Base-by-base conservation (phyloP, 2,329 filamentous ascomycete genomes). In the Bipolaris sorokiniana region DNA sequence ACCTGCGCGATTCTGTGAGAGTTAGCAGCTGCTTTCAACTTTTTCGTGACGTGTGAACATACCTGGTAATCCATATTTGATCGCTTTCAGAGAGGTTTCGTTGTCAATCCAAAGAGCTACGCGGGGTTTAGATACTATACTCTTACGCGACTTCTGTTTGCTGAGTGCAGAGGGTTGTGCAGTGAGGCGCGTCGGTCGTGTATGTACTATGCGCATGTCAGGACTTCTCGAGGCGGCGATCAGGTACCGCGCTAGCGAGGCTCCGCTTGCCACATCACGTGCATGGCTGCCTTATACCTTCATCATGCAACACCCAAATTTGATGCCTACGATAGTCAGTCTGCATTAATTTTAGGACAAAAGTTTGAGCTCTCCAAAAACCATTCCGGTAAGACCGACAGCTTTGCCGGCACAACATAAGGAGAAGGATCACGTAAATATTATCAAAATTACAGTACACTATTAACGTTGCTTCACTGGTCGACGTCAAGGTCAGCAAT, bases 1-100 rank as follows among this genome's bases (percentile, higher is more conserved):
- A 74, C 95, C 95, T 62, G 91, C 93, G 71, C 94, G 91, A 78
- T 98, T 97, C 83, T 97, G 47, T 26, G 46, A 31, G 42, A 54
- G 59, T 69, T 52, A 70, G 62, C 47, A 63, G 41, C 28, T 60
- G 48, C 26, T 48, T 34, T 11, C 47, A 22, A 44, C 42, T 23
- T 51, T 54, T 54, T 36, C n/a, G 47, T n/a, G 44, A 54, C 18
- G 16, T 51, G 41, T 31, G 16, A 22, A 41, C 54, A 9, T 74
- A 82, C 81, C 74, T 83, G 81, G 58, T 82, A 83, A 74, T 83
- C 81, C 81, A 83, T 83, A 48, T 3, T 64, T 2, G 37, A 23
- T n/a, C 23, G 51, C 26, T 23, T 23, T 48, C n/a, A 42, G 16
- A 47, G n/a, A 42, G 20, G 23, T 36, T 34, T 4, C n/a, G n/a